Percentiles rank a stretch among this genome's conserved stretches.
Evolutionary conservation across 2,329 filamentous ascomycete species (phyloP).

Genomic region (Xylariales sp.): DNA sequence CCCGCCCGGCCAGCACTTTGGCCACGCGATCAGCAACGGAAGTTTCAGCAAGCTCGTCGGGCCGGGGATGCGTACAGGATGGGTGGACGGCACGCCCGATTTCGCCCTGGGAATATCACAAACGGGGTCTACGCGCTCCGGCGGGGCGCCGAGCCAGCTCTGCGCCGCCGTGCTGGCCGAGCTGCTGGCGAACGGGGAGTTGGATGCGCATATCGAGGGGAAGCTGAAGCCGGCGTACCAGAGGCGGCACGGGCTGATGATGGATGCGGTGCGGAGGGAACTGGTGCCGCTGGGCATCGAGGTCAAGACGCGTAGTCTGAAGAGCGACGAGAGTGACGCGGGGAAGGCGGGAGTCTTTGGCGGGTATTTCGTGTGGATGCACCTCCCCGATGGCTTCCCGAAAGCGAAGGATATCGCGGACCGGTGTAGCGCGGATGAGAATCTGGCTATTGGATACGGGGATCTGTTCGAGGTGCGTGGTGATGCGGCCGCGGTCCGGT

Average conservation of each 20-base stretch:
- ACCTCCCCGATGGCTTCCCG: slow-evolving; percentile 48
- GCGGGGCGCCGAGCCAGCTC: slow-evolving; percentile 55
- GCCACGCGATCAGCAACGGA: slow-evolving; percentile 79
- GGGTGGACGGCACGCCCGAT: slow-evolving; percentile 63
- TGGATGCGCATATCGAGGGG: slow-evolving; percentile 39
- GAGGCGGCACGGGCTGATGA: slow-evolving; percentile 45
- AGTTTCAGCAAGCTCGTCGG: slow-evolving; percentile 85
- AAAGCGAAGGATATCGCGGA: slow-evolving; percentile 51
- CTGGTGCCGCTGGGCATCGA: slow-evolving; percentile 59
- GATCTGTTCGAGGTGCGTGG: slow-evolving; percentile 63
- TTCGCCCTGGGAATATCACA: slow-evolving; percentile 47
- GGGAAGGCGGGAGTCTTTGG: slow-evolving; percentile 53
- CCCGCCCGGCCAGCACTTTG: slow-evolving; percentile 46
- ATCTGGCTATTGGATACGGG: slow-evolving; percentile 64
- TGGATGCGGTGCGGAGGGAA: slow-evolving; percentile 52
- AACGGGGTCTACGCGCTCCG: slow-evolving; percentile 50
- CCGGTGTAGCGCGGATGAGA: slow-evolving; percentile 56
- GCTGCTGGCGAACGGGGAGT: slow-evolving; percentile 38
- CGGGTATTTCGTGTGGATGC: slow-evolving; percentile 84
- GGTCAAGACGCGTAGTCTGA: slow-evolving; percentile 6
- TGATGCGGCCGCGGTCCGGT: slow-evolving; percentile 48
- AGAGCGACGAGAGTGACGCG: slow-evolving; percentile 22
- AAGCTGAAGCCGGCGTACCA: slow-evolving; percentile 41
- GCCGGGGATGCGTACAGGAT: slow-evolving; percentile 81
- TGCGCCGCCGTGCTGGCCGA: slow-evolving; percentile 46